Evolutionary conservation across 768 basidiomycete genomes (phyloP).

Genomic region (Atractiella rhizophila): DNA sequence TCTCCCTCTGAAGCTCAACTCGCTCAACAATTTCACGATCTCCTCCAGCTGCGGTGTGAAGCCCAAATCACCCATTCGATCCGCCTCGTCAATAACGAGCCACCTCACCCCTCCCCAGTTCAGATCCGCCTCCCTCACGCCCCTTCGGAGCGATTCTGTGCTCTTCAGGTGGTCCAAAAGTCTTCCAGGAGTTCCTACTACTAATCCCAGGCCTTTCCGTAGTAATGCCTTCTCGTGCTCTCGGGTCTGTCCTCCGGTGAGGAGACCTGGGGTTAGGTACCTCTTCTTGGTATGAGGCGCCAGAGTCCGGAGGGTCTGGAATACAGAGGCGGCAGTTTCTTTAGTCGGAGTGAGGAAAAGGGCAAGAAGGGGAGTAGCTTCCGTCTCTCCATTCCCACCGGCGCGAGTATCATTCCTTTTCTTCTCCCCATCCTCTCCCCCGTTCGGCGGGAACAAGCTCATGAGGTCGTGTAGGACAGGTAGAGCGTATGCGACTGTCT

Average conservation of each 20-base stretch:
- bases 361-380: conserved; percentile 50
- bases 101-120: conserved; percentile 24
- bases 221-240: conserved; percentile 87
- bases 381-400: conserved; percentile 84
- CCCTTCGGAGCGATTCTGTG: conserved; percentile 60
- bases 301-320: no score
- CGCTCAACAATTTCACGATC: conserved; percentile 61
- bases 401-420: conserved; percentile 33
- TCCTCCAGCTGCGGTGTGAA: conserved; percentile 88
- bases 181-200: conserved; percentile 37
- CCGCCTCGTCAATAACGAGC: conserved; percentile 91
- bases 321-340: conserved; percentile 1
- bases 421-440: conserved; percentile 24
- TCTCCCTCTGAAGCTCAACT: conserved; percentile 34
- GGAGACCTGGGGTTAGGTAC: conserved; percentile 76
- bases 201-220: conserved; percentile 57
- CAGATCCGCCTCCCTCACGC: neutral
- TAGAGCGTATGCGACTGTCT: conserved; percentile 85
- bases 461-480: conserved; percentile 74
- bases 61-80: conserved; percentile 88
- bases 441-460: conserved; percentile 22
- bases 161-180: conserved; percentile 90
- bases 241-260: conserved; percentile 80
- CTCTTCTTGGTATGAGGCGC: conserved; percentile 27
- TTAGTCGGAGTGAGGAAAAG: conserved; percentile 25